Base-by-base conservation (phyloP, 495 filamentous ascomycete species). In the Aspergillus nidulans region DNA sequence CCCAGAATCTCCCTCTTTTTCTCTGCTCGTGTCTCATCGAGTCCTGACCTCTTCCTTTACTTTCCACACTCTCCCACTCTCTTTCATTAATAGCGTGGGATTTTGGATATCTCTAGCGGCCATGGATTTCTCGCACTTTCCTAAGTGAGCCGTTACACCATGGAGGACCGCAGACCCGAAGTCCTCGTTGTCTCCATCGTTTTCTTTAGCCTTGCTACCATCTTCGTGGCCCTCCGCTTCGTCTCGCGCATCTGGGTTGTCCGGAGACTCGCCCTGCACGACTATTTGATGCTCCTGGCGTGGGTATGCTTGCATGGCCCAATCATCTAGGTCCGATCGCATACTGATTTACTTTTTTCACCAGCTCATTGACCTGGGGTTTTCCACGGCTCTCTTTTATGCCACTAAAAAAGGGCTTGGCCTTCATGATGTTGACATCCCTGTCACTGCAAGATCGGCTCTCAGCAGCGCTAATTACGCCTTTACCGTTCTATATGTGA, bases 281-380 rank as follows among this genome's bases (percentile, higher is more conserved):
- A 97, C 71, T 90, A 89, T 72, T 79, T 89, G 61, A 95, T 97
- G 57, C 64, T 91, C 20, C 39, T 90, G 53, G 90, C 91, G 58
- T 96, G 89, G 92, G 78, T 90, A 74, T 59, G 75, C 71, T 32
- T 58, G 39, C 50, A 19, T 6, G 38, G 25, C 42, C 32, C 32
- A 40, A 7, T 25, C 18, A 39, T 13, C 39, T 18, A 10, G 13
- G 44, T 16, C 25, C 28, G 24, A 8, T 49, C 43, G 12, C 26
- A 36, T 25, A 52, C 26, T 28, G 34, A 47, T 9, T 40, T 9
- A 32, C 9, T 12, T 34, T 6, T 48, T 41, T 49, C 19, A 32
- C 25, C 58, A 87, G 84, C 32, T 84, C 23, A 70, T 96, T 21
- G 84, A 91, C 38, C 84, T 92, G 54, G 89, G 82, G 21, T 81